These are phyloP conservation scores for Fonsecaea pedrosoi DNA, from an alignment of 2,329 filamentous ascomycete species.

Conservation along the genomic window DNA sequence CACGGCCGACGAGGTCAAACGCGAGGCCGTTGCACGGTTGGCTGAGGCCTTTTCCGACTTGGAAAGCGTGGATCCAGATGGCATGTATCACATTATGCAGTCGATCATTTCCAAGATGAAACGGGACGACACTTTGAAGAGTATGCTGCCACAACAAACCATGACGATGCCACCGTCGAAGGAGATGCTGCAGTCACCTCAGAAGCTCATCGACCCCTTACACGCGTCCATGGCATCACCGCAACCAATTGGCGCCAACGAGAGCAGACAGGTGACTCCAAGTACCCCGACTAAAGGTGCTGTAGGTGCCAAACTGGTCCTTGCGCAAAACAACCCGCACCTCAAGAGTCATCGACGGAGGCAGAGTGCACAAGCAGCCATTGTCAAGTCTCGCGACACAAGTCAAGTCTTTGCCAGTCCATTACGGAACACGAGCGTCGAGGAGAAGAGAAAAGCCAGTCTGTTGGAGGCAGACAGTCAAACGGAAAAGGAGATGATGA, in stretches of 20 bases:
- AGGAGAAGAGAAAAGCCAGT: not conserved
- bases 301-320: constrained; percentile 66
- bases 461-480: constrained; percentile 7
- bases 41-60: constrained; percentile 85
- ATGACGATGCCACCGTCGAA: constrained; percentile 31
- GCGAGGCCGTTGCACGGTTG: constrained; percentile 81
- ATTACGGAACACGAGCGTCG: constrained; percentile 54
- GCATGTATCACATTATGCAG: constrained; percentile 82
- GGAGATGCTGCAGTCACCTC: constrained; percentile 47
- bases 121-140: constrained; percentile 48
- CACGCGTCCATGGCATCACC: not conserved
- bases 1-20: constrained; percentile 71
- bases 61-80: constrained; percentile 87
- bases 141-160: constrained; percentile 46
- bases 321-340: constrained; percentile 84
- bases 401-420: constrained; percentile 47
- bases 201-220: constrained; percentile 11
- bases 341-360: constrained; percentile 77
- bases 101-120: constrained; percentile 76
- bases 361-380: constrained; percentile 54
- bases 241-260: constrained; percentile 27
- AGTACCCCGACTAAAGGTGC: constrained; percentile 46
- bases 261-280: constrained; percentile 50
- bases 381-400: constrained; percentile 40
- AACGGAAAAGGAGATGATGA: constrained; percentile 48